Evolutionary conservation across 345 rosid genomes (phyloP).

Genomic region (Euclidium syriacum): DNA sequence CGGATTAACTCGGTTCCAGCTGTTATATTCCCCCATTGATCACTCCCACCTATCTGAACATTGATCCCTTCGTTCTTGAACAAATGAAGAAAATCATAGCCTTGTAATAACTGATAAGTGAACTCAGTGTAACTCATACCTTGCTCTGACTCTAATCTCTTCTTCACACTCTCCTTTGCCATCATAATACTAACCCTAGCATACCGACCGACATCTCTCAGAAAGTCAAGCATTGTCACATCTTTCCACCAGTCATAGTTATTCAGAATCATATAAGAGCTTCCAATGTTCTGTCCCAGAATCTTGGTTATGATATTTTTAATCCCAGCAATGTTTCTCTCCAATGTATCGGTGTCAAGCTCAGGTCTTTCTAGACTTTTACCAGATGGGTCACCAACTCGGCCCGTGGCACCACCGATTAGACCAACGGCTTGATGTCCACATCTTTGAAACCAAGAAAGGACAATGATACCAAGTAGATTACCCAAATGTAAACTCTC

Average conservation of each 20-base stretch:
- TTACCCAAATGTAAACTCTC: slow-evolving; percentile 92
- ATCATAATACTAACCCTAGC: slow-evolving; percentile 89
- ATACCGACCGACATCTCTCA: slow-evolving; percentile 69
- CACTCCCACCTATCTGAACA: slow-evolving; percentile 98
- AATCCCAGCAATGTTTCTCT: slow-evolving; percentile 58
- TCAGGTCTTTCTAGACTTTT: slow-evolving; percentile 90
- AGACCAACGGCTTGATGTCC: slow-evolving; percentile 87
- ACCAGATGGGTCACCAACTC: slow-evolving; percentile 95
- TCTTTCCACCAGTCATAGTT: slow-evolving; percentile 99
- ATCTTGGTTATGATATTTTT: slow-evolving; percentile 40
- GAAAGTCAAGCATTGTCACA: slow-evolving; percentile 65
- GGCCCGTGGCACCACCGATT: slow-evolving; percentile 91
- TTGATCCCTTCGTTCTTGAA: slow-evolving; percentile 64
- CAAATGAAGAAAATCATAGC: slow-evolving; percentile 71
- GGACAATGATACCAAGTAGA: slow-evolving; percentile 82
- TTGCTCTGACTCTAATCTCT: slow-evolving; percentile 87
- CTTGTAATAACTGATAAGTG: slow-evolving; percentile 88
- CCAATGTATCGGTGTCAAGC: slow-evolving; percentile 52
- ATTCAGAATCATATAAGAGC: slow-evolving; percentile 50
- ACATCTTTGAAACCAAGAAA: slow-evolving; percentile 89
- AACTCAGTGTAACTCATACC: slow-evolving; percentile 96
- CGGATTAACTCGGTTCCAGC: slow-evolving; percentile 90
- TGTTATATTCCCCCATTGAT: slow-evolving; percentile 95
- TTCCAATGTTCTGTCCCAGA: slow-evolving; percentile 28
- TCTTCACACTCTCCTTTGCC: slow-evolving; percentile 87